Base-by-base conservation (phyloP, 345 rosid species). In the Hibiscus tridactylites region DNA sequence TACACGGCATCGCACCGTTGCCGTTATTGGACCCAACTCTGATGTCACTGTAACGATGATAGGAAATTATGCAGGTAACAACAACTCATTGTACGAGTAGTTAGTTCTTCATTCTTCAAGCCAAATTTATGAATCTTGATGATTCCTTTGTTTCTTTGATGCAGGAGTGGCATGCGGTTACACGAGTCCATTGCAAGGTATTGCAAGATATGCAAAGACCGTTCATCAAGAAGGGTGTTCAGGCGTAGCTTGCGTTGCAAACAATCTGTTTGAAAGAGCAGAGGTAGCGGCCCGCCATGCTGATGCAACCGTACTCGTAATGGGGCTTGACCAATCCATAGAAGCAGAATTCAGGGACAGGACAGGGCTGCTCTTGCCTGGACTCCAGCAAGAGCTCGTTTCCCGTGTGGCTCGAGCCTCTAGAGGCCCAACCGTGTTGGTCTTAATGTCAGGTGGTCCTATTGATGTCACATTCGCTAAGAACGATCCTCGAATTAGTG, bases 11-110 rank as follows among this genome's bases (percentile, higher is more conserved):
- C 91, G 73, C 0, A 83, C 83, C 2, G 78, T 95, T 4, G 97
- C 97, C 1, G 99, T 90, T 57, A 85, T 95, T 7, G 99, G 99
- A 17, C 99, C 99, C 12, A 91, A 95, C 79, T 89, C 99, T 7
- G 96, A 91, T 37, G 99, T 80, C 15, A 90, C 97, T 0, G 83
- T 73, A 50, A 88, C 99, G n/a, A 95, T 95, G 99, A 91, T 95
- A 0, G 99, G 99, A 39, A 95, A 95, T 71, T 93, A 93, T 74
- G 98, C 98, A 56, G 97, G 97, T 88, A 80, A 35, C 19, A 80
- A 35, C 19, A 44, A 4, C 19, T n/a, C 31, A 42, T 42, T 42
- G 31, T 46, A 11, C 50, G 2, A 11, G 50, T 46, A 46, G 13
- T 46, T 46, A 46, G 13, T 46, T 46, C 11, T 46, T 9, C 12